phyloP scores from a whole-genome alignment of 2,329 filamentous ascomycete species.

The Hypocreales sp. region DNA sequence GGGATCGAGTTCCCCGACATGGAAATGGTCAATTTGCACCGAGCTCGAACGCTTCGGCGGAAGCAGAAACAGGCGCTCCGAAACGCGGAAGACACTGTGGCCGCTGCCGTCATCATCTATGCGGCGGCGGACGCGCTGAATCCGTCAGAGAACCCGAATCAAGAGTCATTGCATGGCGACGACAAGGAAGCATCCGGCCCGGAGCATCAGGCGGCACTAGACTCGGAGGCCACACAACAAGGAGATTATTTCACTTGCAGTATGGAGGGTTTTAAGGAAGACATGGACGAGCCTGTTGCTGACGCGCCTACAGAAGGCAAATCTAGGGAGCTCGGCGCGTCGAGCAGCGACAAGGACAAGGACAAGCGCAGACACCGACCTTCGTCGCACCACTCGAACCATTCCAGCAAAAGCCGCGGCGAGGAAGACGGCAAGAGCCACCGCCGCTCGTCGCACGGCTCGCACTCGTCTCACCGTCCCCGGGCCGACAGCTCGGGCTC shows the following conservation, averaged over 20 bases:
- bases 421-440: conserved; percentile 15
- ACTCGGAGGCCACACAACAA: conserved; percentile 12
- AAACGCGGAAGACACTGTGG: conserved; percentile 34
- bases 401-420: conserved; percentile 14
- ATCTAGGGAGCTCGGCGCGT: conserved; percentile 19
- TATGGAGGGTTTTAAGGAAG: too few relatives aligned
- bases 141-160: conserved; percentile 19
- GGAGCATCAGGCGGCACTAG: conserved; percentile 10
- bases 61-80: conserved; percentile 28
- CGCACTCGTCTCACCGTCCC: conserved; percentile 16
- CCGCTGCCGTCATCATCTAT: conserved; percentile 37
- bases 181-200: conserved; percentile 12
- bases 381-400: conserved; percentile 21
- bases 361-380: conserved; percentile 25
- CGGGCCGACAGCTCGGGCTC: conserved; percentile 22
- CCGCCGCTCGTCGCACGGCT: conserved; percentile 10
- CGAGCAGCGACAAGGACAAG: conserved; percentile 20
- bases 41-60: conserved; percentile 26
- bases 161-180: conserved; percentile 6
- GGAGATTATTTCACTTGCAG: too few relatives aligned
- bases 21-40: conserved; percentile 21
- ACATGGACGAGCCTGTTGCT: conserved; percentile 31
- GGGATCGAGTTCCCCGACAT: conserved; percentile 28
- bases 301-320: conserved; percentile 40
- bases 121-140: conserved; percentile 33